A percentile compares a stretch with the other conserved stretches of the same genome.
phyloP scores from a whole-genome alignment of 2,329 filamentous ascomycete genomes.

The Pseudogymnoascus sp. region DNA sequence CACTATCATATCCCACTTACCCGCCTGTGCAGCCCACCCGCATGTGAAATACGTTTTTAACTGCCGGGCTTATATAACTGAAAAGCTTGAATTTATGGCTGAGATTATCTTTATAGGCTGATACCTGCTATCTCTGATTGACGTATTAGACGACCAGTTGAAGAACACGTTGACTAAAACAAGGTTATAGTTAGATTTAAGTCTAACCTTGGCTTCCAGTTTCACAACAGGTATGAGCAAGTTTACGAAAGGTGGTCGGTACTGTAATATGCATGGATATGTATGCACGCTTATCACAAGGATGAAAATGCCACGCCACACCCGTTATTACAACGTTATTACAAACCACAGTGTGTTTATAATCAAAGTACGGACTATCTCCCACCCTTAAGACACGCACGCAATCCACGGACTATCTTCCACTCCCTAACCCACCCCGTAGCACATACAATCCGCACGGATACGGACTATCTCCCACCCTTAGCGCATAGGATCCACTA shows the following conservation, averaged over 20 bases:
- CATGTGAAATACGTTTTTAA: neutral
- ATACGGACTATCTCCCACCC: neutral
- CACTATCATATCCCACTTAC: too few species aligned
- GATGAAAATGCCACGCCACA: too few species aligned
- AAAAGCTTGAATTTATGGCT: neutral
- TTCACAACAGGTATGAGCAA: neutral
- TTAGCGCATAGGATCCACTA: neutral
- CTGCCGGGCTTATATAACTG: neutral
- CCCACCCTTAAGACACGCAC: neutral
- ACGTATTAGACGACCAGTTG: neutral
- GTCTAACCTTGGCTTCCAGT: neutral
- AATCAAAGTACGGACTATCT: neutral
- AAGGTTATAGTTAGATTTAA: neutral
- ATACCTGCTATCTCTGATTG: neutral
- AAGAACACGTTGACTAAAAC: neutral
- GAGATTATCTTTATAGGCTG: neutral
- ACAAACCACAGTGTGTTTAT: neutral
- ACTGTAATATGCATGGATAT: neutral
- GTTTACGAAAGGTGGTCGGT: neutral
- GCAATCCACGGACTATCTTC: neutral
- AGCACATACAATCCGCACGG: too few species aligned
- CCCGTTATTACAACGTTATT: neutral
- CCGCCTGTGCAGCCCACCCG: too few species aligned
- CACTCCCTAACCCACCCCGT: neutral
- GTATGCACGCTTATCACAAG: neutral